phyloP scores from a whole-genome alignment of 2,329 filamentous ascomycete genomes.

The Teratosphaeria nubilosa region DNA sequence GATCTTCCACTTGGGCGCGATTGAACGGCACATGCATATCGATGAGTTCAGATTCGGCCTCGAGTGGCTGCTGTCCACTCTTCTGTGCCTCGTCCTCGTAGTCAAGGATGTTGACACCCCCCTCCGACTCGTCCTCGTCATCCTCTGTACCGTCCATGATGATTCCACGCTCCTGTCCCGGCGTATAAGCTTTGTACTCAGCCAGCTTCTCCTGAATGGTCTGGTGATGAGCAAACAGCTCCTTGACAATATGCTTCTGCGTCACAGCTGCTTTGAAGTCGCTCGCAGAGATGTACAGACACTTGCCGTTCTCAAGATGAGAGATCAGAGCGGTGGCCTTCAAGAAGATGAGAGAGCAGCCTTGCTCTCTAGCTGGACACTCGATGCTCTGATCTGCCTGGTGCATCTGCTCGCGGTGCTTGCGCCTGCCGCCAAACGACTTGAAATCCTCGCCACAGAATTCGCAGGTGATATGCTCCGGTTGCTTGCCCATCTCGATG shows the following conservation, averaged over 20 bases:
- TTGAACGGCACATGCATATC: neutral
- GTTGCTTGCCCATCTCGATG: conserved; percentile 18
- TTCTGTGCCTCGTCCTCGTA: conserved; percentile 9
- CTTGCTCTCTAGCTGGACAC: conserved; percentile 33
- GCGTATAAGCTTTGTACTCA: conserved; percentile 1
- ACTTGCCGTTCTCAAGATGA: conserved; percentile 47
- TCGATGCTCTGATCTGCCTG: conserved; percentile 35
- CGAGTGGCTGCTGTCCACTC: conserved; percentile 6
- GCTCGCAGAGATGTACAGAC: conserved; percentile 31
- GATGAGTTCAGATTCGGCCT: conserved; percentile 6
- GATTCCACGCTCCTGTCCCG: neutral
- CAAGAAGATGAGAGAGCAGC: conserved; percentile 40
- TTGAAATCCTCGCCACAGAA: conserved; percentile 49
- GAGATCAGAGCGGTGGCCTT: conserved; percentile 40
- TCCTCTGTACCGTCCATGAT: neutral
- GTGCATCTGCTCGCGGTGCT: conserved; percentile 43
- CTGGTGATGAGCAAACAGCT: conserved; percentile 21
- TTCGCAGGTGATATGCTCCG: conserved; percentile 43
- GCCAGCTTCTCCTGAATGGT: conserved; percentile 14
- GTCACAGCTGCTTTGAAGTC: conserved; percentile 41
- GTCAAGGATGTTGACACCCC: conserved; percentile 12
- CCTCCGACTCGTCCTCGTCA: conserved; percentile 3
- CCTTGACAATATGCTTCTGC: conserved; percentile 39
- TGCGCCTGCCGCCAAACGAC: conserved; percentile 40
- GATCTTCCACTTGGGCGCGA: neutral